Conservation (phyloP, 768 basidiomycete genomes). For the Chalciporus sphaerocephalus region DNA sequence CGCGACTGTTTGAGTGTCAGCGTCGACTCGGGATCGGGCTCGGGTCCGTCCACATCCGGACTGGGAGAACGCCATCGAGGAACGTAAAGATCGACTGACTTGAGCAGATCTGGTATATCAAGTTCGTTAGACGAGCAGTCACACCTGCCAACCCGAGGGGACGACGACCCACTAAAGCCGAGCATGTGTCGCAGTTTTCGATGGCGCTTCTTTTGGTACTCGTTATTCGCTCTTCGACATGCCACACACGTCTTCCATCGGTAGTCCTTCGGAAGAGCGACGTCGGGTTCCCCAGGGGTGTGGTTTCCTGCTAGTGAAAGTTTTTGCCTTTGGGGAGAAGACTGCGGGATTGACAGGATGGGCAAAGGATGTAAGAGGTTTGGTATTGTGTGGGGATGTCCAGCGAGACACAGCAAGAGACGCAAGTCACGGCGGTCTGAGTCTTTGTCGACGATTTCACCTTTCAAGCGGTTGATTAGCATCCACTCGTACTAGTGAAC, state of each 20-base stretch:
- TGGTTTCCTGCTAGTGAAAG: background rate
- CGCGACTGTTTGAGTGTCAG: slow-evolving; percentile 30
- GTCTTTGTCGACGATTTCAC: background rate
- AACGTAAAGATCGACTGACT: background rate
- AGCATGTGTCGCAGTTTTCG: slow-evolving; percentile 2
- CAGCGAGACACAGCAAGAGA: slow-evolving; percentile 7
- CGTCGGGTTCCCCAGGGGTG: slow-evolving; percentile 8
- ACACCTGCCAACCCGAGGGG: too few species aligned
- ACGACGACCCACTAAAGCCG: slow-evolving; percentile 7
- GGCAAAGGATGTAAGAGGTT: slow-evolving; percentile 8
- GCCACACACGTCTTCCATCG: slow-evolving; percentile 42
- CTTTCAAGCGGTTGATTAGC: background rate
- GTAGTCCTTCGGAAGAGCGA: slow-evolving; percentile 30
- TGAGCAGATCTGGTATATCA: slow-evolving; percentile 2
- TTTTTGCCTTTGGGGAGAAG: background rate
- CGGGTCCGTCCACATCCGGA: slow-evolving; percentile 3
- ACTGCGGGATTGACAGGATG: slow-evolving; percentile 8
- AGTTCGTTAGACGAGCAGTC: too few species aligned
- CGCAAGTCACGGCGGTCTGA: background rate
- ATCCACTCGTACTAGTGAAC: background rate
- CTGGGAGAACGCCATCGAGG: slow-evolving; percentile 9
- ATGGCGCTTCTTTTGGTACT: slow-evolving; percentile 33
- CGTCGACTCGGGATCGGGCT: background rate
- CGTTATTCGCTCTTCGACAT: slow-evolving; percentile 36
- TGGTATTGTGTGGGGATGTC: background rate